These are phyloP conservation scores for Trichoderma endophyticum DNA, from an alignment of 2,329 filamentous ascomycete genomes.

Conservation along the genomic window DNA sequence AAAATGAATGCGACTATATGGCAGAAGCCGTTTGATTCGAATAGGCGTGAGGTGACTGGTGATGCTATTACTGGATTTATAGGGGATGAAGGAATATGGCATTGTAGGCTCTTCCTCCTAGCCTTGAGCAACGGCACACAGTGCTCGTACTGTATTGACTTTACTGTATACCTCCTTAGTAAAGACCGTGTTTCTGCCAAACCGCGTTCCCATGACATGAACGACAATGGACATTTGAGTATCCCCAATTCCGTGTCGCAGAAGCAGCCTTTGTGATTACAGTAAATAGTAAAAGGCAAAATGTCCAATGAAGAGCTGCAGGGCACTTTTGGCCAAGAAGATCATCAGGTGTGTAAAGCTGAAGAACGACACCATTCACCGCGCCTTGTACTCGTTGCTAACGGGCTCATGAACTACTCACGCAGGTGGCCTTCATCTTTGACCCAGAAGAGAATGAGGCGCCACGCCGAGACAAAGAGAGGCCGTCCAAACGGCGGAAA, in stretches of 20 bases:
- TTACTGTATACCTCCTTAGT: neutral
- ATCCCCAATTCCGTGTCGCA: neutral
- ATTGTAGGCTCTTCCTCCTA: neutral
- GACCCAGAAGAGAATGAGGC: slow-evolving; percentile 45
- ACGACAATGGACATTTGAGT: neutral
- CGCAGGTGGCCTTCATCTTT: slow-evolving; percentile 61
- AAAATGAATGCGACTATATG: neutral
- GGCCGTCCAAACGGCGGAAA: slow-evolving; percentile 57
- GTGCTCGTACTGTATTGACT: neutral
- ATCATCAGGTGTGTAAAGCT: slow-evolving; percentile 40
- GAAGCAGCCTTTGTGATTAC: neutral
- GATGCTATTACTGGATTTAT: neutral
- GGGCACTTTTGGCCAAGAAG: slow-evolving; percentile 37
- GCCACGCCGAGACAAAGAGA: slow-evolving; percentile 32
- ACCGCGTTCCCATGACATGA: neutral
- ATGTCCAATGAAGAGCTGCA: slow-evolving; percentile 26
- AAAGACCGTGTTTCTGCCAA: slow-evolving; percentile 3
- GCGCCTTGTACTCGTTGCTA: neutral
- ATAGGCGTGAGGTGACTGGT: neutral
- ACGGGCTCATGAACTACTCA: neutral
- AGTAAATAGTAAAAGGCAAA: neutral
- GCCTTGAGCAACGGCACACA: neutral
- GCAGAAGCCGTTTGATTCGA: neutral
- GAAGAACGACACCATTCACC: neutral
- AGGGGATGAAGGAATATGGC: neutral